Conservation (phyloP, 257 asterid genomes). For the Knoxia roxburghii region DNA sequence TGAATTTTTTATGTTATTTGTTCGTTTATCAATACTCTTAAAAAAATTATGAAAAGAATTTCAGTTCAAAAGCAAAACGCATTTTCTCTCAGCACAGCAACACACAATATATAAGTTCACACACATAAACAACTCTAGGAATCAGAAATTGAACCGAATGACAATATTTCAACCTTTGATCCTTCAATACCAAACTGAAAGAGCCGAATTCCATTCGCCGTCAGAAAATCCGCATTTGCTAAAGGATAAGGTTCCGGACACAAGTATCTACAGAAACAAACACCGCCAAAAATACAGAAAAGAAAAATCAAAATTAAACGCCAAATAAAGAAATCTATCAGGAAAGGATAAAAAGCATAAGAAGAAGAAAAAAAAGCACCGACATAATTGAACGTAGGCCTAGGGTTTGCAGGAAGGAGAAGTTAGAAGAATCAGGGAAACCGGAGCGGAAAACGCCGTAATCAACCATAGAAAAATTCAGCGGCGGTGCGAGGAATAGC, state of each 20-base stretch:
- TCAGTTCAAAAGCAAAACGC: too few relatives aligned
- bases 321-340: background rate
- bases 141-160: background rate
- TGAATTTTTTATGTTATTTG: too few relatives aligned
- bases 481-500: conserved; percentile 57
- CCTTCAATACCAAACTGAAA: conserved; percentile 84
- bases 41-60: too few relatives aligned
- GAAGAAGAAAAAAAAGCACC: conserved; percentile 16
- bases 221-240: conserved; percentile 54
- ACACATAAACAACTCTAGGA: background rate
- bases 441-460: conserved; percentile 89
- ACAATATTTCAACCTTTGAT: conserved; percentile 59
- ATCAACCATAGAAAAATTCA: conserved; percentile 89
- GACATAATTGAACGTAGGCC: conserved; percentile 87
- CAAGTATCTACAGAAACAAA: conserved; percentile 51
- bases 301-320: background rate
- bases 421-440: conserved; percentile 63
- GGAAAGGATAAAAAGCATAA: background rate
- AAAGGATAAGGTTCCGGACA: conserved; percentile 92
- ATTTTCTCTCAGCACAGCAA: too few relatives aligned
- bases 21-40: too few relatives aligned
- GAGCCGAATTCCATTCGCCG: conserved; percentile 68
- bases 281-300: background rate
- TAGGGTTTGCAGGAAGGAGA: conserved; percentile 74
- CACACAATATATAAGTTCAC: too few relatives aligned